These are phyloP conservation scores for Hortaea werneckii DNA, from an alignment of 2,329 filamentous ascomycete species.

Conservation along the genomic window DNA sequence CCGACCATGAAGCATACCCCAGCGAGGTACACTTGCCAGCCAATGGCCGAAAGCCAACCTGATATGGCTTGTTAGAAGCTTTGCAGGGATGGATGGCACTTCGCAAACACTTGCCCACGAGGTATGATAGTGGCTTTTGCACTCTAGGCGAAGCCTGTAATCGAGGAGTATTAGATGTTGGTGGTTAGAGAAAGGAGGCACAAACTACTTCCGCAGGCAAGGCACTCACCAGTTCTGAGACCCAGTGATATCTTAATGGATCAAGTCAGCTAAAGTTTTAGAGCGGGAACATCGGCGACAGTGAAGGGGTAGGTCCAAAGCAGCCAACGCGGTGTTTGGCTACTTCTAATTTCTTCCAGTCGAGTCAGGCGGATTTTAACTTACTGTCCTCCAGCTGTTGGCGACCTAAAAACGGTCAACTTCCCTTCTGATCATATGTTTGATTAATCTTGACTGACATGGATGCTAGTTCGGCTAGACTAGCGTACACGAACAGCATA, in stretches of 20 bases:
- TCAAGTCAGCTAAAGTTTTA: background rate
- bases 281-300: background rate
- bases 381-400: background rate
- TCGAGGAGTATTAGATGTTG: background rate
- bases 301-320: too few relatives aligned
- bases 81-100: background rate
- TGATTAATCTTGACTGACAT: conserved; percentile 12
- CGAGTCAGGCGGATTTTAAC: conserved; percentile 19
- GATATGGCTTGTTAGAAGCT: background rate
- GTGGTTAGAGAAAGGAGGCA: too few relatives aligned
- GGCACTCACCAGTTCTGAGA: background rate
- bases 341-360: conserved; percentile 1
- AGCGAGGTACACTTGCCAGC: conserved; percentile 10
- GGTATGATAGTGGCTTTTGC: conserved; percentile 28
- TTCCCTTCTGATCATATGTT: conserved; percentile 17
- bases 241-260: conserved; percentile 1
- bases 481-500: conserved; percentile 24
- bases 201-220: too few relatives aligned
- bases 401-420: conserved; percentile 3
- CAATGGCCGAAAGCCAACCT: conserved; percentile 12
- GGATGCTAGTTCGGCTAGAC: conserved; percentile 23
- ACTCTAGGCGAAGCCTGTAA: conserved; percentile 21
- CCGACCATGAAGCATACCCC: conserved; percentile 5
- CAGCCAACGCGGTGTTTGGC: too few relatives aligned
- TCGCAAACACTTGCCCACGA: conserved; percentile 8